These are phyloP conservation scores for Bretziella fagacearum DNA, from an alignment of 2,329 filamentous ascomycete species.

Conservation along the genomic window DNA sequence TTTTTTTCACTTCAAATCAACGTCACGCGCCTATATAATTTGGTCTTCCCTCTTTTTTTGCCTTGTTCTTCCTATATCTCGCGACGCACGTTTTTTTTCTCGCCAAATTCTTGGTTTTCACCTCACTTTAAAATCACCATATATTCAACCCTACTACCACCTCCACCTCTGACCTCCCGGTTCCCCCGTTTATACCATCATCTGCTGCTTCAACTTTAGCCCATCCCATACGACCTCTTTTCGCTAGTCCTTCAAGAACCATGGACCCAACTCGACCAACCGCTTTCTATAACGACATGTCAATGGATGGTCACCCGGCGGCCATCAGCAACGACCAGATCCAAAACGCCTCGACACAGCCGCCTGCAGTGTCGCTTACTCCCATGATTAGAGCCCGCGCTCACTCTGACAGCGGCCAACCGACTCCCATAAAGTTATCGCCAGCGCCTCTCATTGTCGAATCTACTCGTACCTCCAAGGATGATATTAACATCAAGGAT, in stretches of 20 bases:
- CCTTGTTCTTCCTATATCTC: no score
- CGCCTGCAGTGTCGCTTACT: background rate
- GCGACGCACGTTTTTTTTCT: no score
- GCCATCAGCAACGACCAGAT: background rate
- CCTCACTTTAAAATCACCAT: no score
- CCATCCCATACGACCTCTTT: background rate
- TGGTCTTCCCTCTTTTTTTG: no score
- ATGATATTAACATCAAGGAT: constrained; percentile 42
- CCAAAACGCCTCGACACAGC: background rate
- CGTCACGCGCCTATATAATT: no score
- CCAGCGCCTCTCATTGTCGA: constrained; percentile 41
- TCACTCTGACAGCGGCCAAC: constrained; percentile 12
- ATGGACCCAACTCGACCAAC: constrained; percentile 4
- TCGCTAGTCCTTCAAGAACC: background rate
- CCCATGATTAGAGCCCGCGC: constrained; percentile 8
- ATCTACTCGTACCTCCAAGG: constrained; percentile 41
- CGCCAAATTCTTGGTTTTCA: no score
- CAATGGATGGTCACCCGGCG: background rate
- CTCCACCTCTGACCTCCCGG: no score
- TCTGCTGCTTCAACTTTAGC: no score
- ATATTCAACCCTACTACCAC: no score
- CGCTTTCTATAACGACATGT: constrained; percentile 2
- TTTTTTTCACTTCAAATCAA: no score
- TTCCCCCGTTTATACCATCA: no score
- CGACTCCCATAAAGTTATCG: constrained; percentile 36